A percentile compares a stretch with the other conserved stretches of the same genome.
Conservation (phyloP, 192 early-diverging fungal species). For the Coemansia sp. region DNA sequence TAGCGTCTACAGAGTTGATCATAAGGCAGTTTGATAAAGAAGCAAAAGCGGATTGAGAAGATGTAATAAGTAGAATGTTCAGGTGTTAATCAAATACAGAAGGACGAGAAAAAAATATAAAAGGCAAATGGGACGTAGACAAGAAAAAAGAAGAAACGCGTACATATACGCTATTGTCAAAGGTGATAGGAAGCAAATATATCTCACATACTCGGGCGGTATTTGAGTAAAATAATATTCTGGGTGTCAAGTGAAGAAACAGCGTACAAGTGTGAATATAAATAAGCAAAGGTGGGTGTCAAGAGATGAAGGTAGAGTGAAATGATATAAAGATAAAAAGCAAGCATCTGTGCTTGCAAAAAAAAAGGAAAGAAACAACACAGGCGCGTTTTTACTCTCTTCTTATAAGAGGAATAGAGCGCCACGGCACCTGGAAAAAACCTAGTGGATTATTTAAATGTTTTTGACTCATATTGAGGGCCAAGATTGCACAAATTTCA, state of each 20-base stretch:
- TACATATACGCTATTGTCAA: background rate
- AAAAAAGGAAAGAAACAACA: background rate
- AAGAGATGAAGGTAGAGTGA: background rate
- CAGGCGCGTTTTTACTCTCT: background rate
- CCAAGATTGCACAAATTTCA: background rate
- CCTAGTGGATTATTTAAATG: background rate
- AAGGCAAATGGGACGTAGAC: no score
- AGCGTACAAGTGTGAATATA: conserved; percentile 5
- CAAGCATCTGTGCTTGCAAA: background rate
- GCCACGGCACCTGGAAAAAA: background rate
- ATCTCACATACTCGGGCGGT: background rate
- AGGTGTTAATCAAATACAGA: conserved; percentile 7
- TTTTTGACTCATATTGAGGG: background rate
- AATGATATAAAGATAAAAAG: background rate
- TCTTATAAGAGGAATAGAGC: background rate
- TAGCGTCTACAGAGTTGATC: conserved; percentile 9
- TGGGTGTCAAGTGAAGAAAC: background rate
- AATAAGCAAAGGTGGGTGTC: background rate
- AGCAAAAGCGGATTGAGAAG: background rate
- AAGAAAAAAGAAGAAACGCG: background rate
- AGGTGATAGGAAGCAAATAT: conserved; percentile 1
- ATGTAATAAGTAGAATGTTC: conserved; percentile 3
- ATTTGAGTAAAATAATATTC: background rate
- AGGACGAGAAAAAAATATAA: background rate
- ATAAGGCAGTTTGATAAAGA: conserved; percentile 7